phyloP scores from a whole-genome alignment of 2,329 filamentous ascomycete species.

The Talaromyces marneffei region DNA sequence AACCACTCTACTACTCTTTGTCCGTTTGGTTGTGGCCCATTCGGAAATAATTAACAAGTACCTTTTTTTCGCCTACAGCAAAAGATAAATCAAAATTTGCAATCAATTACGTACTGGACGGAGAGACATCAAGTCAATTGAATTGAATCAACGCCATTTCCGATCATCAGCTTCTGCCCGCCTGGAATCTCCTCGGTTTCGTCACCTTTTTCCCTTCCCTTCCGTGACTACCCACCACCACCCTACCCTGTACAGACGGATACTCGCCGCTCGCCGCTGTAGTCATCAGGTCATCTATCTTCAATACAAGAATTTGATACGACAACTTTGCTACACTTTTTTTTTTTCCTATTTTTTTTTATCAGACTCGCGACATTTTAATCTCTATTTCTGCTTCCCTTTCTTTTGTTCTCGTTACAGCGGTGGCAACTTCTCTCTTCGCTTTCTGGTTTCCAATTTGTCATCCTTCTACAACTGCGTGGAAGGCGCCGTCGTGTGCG shows the following conservation, averaged over 20 bases:
- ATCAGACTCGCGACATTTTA: not conserved
- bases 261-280: constrained; percentile 8
- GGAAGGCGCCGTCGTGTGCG: constrained; percentile 13
- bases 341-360: not conserved
- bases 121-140: not conserved
- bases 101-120: not conserved
- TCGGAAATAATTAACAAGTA: not conserved
- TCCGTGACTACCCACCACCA: not conserved
- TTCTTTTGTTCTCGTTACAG: not conserved
- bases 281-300: not conserved
- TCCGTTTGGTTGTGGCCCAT: not conserved
- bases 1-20: not conserved
- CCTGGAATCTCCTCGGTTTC: constrained; percentile 3
- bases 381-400: not conserved
- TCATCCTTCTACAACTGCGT: constrained; percentile 12
- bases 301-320: not conserved
- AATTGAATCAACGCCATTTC: not conserved
- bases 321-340: not conserved
- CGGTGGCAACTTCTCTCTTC: not conserved
- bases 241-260: not conserved
- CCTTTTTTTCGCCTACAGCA: not conserved
- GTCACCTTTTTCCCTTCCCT: constrained; percentile 6
- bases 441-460: not conserved
- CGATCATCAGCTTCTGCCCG: not conserved
- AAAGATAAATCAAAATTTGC: not conserved